Percentiles rank a stretch among this genome's conserved stretches.
phyloP scores from a whole-genome alignment of 352 stramenopile genomes.

The Phytophthora multivora region DNA sequence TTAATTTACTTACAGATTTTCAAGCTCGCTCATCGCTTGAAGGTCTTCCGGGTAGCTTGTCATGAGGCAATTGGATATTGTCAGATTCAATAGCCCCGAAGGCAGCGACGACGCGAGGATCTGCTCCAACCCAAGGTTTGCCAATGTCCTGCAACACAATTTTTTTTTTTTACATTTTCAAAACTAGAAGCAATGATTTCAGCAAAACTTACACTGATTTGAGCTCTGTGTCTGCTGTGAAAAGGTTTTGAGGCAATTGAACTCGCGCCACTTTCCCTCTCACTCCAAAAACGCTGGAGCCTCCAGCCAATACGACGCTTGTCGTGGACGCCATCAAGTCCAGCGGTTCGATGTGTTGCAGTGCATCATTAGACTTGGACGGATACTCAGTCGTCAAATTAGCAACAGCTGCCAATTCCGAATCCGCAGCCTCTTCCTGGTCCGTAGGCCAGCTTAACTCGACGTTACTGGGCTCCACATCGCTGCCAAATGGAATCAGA shows the following conservation, averaged over 20 bases:
- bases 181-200: neutral
- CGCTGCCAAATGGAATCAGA: conserved; percentile 55
- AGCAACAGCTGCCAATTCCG: neutral
- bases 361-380: conserved; percentile 43
- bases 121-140: conserved; percentile 56
- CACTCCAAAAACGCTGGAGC: conserved; percentile 46
- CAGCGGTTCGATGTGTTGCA: conserved; percentile 45
- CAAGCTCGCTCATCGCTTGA: conserved; percentile 46
- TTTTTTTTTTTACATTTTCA: neutral
- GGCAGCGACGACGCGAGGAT: conserved; percentile 47
- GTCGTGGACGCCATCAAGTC: conserved; percentile 39
- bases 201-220: conserved; percentile 39
- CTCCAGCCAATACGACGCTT: conserved; percentile 49
- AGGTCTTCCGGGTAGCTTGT: conserved; percentile 56
- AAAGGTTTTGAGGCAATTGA: conserved; percentile 36
- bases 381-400: conserved; percentile 38
- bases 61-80: conserved; percentile 66
- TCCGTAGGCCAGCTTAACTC: conserved; percentile 24
- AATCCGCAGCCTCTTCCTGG: conserved; percentile 2
- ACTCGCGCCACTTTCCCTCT: conserved; percentile 53
- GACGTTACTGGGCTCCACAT: conserved; percentile 9
- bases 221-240: conserved; percentile 42
- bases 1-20: conserved; percentile 43
- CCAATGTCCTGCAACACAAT: conserved; percentile 37
- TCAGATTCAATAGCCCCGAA: conserved; percentile 47